Evolutionary conservation across 371 early-diverging fungal genomes (phyloP).

Genomic region (Lichtheimia hyalospora): DNA sequence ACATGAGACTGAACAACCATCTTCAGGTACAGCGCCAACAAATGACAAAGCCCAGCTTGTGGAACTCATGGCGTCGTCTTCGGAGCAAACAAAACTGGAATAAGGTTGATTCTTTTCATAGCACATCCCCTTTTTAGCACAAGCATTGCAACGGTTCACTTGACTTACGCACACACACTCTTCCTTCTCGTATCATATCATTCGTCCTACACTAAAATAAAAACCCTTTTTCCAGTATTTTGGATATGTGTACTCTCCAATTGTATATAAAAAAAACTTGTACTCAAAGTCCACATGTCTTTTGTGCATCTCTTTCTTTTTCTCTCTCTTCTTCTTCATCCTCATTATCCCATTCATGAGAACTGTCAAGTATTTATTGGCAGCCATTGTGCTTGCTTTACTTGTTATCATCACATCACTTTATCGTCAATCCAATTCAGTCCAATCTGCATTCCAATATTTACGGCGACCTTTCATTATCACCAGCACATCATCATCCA

Average conservation of each 20-base stretch:
- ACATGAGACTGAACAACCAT: background rate
- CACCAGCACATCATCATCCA: background rate
- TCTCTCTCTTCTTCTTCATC: background rate
- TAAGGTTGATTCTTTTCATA: slow-evolving; percentile 4
- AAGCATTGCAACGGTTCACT: background rate
- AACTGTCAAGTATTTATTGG: background rate
- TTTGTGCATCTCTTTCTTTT: background rate
- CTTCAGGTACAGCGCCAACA: slow-evolving; percentile 3
- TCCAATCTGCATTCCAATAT: background rate
- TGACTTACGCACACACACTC: background rate
- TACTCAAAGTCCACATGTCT: slow-evolving; percentile 1
- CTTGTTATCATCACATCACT: background rate
- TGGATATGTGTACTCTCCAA: background rate
- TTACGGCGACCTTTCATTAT: background rate
- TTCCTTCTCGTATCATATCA: no score
- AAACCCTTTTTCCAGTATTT: background rate
- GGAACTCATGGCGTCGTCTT: slow-evolving; percentile 9
- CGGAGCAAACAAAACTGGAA: slow-evolving; percentile 1
- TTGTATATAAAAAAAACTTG: slow-evolving; percentile 10
- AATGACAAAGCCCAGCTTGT: slow-evolving; percentile 8
- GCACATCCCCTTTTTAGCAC: slow-evolving; percentile 3
- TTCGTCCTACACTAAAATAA: background rate
- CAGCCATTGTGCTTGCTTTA: background rate
- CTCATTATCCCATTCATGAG: background rate
- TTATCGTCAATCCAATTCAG: background rate